Conservation (phyloP, 495 filamentous ascomycete genomes). For the Staphylotrichum tortipilum region DNA sequence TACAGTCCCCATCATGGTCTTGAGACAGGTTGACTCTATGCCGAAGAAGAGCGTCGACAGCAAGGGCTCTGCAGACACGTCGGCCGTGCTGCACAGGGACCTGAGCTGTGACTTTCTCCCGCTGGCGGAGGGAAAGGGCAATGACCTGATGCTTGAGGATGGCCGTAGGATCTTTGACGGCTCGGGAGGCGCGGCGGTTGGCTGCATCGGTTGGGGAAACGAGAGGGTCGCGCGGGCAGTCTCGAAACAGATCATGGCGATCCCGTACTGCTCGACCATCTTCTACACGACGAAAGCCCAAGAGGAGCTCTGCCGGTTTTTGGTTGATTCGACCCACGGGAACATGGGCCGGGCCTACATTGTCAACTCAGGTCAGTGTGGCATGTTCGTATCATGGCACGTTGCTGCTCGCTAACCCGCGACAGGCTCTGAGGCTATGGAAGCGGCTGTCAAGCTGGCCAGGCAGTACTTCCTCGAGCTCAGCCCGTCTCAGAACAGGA, state of each 20-base stretch:
- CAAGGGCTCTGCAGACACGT: slow-evolving; percentile 7
- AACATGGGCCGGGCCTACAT: slow-evolving; percentile 41
- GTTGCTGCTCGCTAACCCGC: slow-evolving; percentile 8
- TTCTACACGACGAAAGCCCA: slow-evolving; percentile 36
- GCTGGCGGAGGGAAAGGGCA: slow-evolving; percentile 25
- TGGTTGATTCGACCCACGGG: slow-evolving; percentile 39
- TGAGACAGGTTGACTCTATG: slow-evolving; percentile 9
- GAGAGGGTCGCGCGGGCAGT: slow-evolving; percentile 37
- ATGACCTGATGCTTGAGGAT: slow-evolving; percentile 42
- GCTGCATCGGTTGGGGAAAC: slow-evolving; percentile 44
- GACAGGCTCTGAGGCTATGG: slow-evolving; percentile 34
- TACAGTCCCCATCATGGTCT: slow-evolving; percentile 21
- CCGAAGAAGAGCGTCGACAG: not conserved
- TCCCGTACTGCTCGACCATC: slow-evolving; percentile 36
- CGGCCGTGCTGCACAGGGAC: slow-evolving; percentile 30
- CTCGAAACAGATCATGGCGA: slow-evolving; percentile 28
- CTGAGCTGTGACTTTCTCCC: slow-evolving; percentile 20
- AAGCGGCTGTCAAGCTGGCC: slow-evolving; percentile 51
- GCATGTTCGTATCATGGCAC: too few relatives aligned
- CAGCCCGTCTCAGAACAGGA: slow-evolving; percentile 20
- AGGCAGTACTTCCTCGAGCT: slow-evolving; percentile 58
- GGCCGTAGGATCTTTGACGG: slow-evolving; percentile 58
- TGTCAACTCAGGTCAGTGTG: slow-evolving; percentile 49
- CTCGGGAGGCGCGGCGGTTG: slow-evolving; percentile 46
- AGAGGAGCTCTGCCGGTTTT: slow-evolving; percentile 32